Percentiles rank a stretch among this genome's conserved stretches.
phyloP scores from a whole-genome alignment of 2,329 filamentous ascomycete species.

The Alternaria gaisen region DNA sequence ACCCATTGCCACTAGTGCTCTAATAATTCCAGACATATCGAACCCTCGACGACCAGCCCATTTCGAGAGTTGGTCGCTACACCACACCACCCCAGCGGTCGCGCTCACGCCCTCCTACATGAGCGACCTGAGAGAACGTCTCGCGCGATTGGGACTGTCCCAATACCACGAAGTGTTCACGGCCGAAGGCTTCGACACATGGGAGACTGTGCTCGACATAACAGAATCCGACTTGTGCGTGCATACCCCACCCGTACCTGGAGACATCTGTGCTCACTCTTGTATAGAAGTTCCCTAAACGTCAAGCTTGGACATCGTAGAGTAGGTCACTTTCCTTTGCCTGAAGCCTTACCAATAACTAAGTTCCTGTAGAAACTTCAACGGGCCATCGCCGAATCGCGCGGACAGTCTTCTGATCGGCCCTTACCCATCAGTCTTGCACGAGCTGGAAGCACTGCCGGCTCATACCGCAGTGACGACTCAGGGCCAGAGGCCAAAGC shows the following conservation, averaged over 20 bases:
- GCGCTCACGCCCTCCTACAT: constrained; percentile 55
- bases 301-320: constrained; percentile 84
- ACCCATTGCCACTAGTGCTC: constrained; percentile 30
- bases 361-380: constrained; percentile 73
- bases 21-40: constrained; percentile 60
- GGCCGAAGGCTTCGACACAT: constrained; percentile 83
- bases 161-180: constrained; percentile 78
- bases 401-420: constrained; percentile 60
- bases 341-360: neutral
- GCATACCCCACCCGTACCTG: constrained; percentile 17
- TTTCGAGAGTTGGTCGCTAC: constrained; percentile 11
- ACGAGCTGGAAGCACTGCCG: constrained; percentile 63
- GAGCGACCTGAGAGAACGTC: constrained; percentile 71
- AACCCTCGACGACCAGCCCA: constrained; percentile 8
- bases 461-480: constrained; percentile 63
- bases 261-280: constrained; percentile 19
- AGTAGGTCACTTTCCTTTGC: constrained; percentile 59
- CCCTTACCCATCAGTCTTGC: constrained; percentile 51
- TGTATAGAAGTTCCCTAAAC: constrained; percentile 71
- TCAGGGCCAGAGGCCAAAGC: constrained; percentile 59
- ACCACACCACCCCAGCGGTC: constrained; percentile 13
- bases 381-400: constrained; percentile 77
- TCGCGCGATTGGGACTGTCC: constrained; percentile 78
- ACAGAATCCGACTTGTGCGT: constrained; percentile 82
- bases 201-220: constrained; percentile 84